Conservation (phyloP, 2,329 filamentous ascomycete genomes). For the Raffaelea albimanens region DNA sequence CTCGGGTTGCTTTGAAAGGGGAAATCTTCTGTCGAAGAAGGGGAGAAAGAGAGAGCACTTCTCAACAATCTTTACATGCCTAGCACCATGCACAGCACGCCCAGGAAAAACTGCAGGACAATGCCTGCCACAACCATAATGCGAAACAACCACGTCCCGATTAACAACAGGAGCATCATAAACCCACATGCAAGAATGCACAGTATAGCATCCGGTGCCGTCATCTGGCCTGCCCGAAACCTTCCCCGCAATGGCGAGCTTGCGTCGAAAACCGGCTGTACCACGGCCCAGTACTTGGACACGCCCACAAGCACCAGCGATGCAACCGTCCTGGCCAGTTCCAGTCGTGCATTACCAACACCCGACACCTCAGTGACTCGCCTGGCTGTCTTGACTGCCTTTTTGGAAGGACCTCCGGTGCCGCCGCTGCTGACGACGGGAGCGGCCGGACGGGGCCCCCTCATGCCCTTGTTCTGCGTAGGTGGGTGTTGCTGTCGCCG, state of each 20-base stretch:
- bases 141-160: constrained; percentile 16
- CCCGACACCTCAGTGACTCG: not conserved
- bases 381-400: not conserved
- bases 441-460: not conserved
- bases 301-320: constrained; percentile 11
- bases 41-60: too few relatives aligned
- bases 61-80: not conserved
- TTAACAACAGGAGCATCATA: constrained; percentile 12
- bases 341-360: not conserved
- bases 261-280: constrained; percentile 29
- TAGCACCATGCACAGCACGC: not conserved
- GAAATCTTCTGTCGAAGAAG: too few relatives aligned
- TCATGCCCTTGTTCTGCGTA: not conserved
- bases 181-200: constrained; percentile 20
- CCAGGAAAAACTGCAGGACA: not conserved
- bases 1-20: too few relatives aligned
- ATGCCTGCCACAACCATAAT: constrained; percentile 4
- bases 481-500: not conserved
- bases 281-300: constrained; percentile 23
- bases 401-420: constrained; percentile 13
- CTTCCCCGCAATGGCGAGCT: constrained; percentile 24
- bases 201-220: constrained; percentile 17
- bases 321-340: constrained; percentile 1
- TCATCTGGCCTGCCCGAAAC: constrained; percentile 15
- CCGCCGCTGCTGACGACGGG: constrained; percentile 6